These are phyloP conservation scores for Fusarium cyanostomum DNA, from an alignment of 2,329 filamentous ascomycete species.

Conservation along the genomic window DNA sequence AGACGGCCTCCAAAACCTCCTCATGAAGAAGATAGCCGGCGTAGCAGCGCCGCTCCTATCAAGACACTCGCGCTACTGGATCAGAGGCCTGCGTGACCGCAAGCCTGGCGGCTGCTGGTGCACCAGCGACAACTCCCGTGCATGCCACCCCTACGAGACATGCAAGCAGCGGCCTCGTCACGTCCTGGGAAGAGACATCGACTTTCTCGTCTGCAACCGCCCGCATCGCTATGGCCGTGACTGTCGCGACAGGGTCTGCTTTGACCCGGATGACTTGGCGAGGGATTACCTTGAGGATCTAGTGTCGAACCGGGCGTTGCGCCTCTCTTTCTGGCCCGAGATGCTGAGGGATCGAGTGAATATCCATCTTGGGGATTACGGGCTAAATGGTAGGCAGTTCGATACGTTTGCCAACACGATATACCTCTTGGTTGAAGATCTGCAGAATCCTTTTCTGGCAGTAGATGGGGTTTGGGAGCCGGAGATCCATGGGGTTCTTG, in stretches of 20 bases:
- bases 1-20: slow-evolving; percentile 7
- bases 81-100: background rate
- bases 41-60: background rate
- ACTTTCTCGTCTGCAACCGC: background rate
- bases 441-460: background rate
- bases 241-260: slow-evolving; percentile 3
- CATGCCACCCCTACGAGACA: background rate
- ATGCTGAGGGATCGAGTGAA: background rate
- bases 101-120: background rate
- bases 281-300: background rate
- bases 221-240: background rate
- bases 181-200: background rate
- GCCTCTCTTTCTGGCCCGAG: accelerated
- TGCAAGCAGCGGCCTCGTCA: background rate
- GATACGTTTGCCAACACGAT: background rate
- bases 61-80: background rate
- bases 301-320: background rate
- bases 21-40: background rate
- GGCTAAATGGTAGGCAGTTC: background rate
- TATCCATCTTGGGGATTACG: background rate
- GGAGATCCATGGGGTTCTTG: slow-evolving; percentile 6
- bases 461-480: background rate
- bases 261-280: background rate
- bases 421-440: background rate
- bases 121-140: background rate